phyloP scores from a whole-genome alignment of 306 rosid genomes.

The Sphenostylis stenocarpa region DNA sequence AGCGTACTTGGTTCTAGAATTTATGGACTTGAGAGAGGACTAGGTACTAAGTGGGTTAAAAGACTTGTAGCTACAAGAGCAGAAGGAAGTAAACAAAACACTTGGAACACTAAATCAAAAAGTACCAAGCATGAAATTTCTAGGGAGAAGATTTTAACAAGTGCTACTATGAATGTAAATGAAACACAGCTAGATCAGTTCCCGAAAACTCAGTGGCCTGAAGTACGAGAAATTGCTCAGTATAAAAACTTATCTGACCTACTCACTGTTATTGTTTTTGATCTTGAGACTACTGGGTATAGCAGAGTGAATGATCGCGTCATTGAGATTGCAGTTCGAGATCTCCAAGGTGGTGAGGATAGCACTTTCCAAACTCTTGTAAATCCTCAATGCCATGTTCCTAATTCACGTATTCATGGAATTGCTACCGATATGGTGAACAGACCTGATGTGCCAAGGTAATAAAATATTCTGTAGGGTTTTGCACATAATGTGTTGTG shows the following conservation, averaged over 20 bases:
- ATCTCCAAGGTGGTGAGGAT: slow-evolving; percentile 63
- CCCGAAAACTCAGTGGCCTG: slow-evolving; percentile 29
- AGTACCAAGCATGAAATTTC: slow-evolving; percentile 43
- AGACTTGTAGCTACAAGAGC: slow-evolving; percentile 52
- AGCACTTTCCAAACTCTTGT: slow-evolving; percentile 77
- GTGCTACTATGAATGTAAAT: slow-evolving; percentile 32
- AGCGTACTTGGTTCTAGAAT: slow-evolving; percentile 40
- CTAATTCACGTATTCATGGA: slow-evolving; percentile 54
- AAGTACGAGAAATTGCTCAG: slow-evolving; percentile 46
- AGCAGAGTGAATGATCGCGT: slow-evolving; percentile 50
- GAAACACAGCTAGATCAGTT: slow-evolving; percentile 27
- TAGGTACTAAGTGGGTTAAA: slow-evolving; percentile 43
- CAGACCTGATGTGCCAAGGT: slow-evolving; percentile 70
- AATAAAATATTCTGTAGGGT: neutral
- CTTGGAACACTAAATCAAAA: slow-evolving; percentile 34
- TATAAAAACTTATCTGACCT: slow-evolving; percentile 46
- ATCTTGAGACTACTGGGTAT: slow-evolving; percentile 65
- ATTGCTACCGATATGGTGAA: slow-evolving; percentile 54
- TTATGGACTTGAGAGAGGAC: slow-evolving; percentile 40
- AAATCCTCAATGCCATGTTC: slow-evolving; percentile 43
- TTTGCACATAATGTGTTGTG: neutral
- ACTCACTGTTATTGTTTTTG: slow-evolving; percentile 56
- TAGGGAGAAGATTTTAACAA: slow-evolving; percentile 36
- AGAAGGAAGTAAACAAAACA: slow-evolving; percentile 34
- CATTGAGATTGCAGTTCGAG: slow-evolving; percentile 65